Evolutionary conservation across 2,329 filamentous ascomycete species (phyloP).

Genomic region (Purpureocillium takamizusanense): DNA sequence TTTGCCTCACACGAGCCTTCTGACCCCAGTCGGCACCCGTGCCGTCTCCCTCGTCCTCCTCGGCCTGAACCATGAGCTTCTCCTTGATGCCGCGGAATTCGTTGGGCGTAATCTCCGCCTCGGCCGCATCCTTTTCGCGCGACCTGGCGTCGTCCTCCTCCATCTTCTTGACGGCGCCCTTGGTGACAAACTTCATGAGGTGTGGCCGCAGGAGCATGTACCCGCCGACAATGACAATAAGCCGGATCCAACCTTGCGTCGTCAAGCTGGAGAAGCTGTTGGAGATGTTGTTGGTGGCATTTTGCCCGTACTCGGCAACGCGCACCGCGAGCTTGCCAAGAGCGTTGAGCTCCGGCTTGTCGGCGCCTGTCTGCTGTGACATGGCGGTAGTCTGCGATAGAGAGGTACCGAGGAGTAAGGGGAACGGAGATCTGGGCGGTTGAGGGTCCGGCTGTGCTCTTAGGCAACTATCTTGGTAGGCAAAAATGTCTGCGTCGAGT

Average conservation of each 20-base stretch:
- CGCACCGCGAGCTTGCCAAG: conserved; percentile 23
- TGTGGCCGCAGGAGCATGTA: conserved; percentile 70
- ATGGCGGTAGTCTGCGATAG: too few relatives aligned
- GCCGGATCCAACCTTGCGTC: conserved; percentile 51
- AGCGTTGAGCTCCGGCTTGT: conserved; percentile 19
- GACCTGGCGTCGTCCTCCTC: conserved; percentile 45
- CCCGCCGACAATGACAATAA: conserved; percentile 61
- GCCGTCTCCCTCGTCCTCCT: conserved; percentile 35
- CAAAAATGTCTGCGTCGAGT: too few relatives aligned
- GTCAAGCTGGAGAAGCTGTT: conserved; percentile 41
- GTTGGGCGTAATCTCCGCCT: conserved; percentile 52
- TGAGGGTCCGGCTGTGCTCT: neutral
- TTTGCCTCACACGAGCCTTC: conserved; percentile 60
- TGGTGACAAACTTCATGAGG: conserved; percentile 57
- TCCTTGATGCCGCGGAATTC: conserved; percentile 49
- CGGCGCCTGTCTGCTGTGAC: conserved; percentile 14
- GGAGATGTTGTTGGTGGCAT: conserved; percentile 37
- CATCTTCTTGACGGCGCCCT: conserved; percentile 54
- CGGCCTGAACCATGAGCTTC: conserved; percentile 41
- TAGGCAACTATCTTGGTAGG: too few relatives aligned
- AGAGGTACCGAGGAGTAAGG: too few relatives aligned
- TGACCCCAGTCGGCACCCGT: conserved; percentile 56
- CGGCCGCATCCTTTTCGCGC: conserved; percentile 4
- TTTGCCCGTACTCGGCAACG: conserved; percentile 25
- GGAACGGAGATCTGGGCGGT: too few relatives aligned